Percentiles rank a stretch among this genome's conserved stretches.
These are phyloP conservation scores for Entomortierella lignicola DNA, from an alignment of 192 early-diverging fungal species.

Conservation along the genomic window DNA sequence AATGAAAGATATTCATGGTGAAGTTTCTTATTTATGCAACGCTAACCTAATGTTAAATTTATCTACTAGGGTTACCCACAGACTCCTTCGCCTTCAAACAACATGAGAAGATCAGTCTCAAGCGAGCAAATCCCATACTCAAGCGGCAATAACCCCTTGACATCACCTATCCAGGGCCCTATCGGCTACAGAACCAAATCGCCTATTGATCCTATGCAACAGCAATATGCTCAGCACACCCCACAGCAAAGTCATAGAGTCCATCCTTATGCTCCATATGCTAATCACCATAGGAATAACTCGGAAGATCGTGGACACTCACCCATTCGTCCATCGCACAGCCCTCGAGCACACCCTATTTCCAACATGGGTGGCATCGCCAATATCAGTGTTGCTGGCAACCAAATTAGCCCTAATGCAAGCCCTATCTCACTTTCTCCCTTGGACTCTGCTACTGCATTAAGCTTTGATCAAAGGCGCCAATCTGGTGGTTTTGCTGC, in stretches of 20 bases:
- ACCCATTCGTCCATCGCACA: conserved; percentile 5
- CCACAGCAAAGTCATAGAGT: too few relatives aligned
- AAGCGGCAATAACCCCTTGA: not conserved
- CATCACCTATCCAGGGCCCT: conserved; percentile 14
- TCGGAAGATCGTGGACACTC: conserved; percentile 25
- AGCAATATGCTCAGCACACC: conserved; percentile 11
- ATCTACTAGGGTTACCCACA: not conserved
- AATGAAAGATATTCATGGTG: too few relatives aligned
- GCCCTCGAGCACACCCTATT: conserved; percentile 6
- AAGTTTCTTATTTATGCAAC: too few relatives aligned
- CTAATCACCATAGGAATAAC: conserved; percentile 16
- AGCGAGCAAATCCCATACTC: not conserved
- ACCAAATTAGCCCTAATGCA: conserved; percentile 26
- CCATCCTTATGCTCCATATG: conserved; percentile 23
- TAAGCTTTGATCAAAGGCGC: conserved; percentile 10
- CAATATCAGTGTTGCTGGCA: not conserved
- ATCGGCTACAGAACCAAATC: conserved; percentile 20
- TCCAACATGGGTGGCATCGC: not conserved
- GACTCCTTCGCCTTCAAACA: not conserved
- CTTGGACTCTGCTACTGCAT: conserved; percentile 1
- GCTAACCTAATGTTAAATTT: not conserved
- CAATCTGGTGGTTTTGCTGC: not conserved
- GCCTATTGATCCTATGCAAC: conserved; percentile 19
- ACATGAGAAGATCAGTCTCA: not conserved
- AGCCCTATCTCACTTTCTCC: conserved; percentile 15